Conservation (phyloP, 1,284 basidiomycete species). For the Calocybe gambosa region DNA sequence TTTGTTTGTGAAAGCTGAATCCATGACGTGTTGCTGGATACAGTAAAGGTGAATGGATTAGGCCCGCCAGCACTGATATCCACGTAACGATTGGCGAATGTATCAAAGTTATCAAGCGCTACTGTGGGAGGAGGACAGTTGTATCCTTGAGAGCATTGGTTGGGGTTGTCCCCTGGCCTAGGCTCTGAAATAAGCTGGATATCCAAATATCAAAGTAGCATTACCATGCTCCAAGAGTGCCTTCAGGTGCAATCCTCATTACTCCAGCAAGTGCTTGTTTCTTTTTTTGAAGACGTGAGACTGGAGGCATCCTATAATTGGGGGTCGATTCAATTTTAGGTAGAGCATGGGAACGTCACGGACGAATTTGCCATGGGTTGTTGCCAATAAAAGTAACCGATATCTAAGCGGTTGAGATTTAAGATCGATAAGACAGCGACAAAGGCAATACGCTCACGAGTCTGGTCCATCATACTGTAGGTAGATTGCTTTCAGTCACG, state of each 20-base stretch:
- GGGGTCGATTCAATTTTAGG: constrained; percentile 24
- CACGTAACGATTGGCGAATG: constrained; percentile 47
- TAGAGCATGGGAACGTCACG: constrained; percentile 14
- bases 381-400: constrained; percentile 67
- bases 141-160: constrained; percentile 37
- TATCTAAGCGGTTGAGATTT: constrained; percentile 44
- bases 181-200: background rate
- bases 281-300: constrained; percentile 49
- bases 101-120: constrained; percentile 49
- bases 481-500: constrained; percentile 2
- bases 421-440: constrained; percentile 16
- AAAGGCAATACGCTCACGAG: constrained; percentile 29
- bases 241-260: constrained; percentile 59
- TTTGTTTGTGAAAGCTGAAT: constrained; percentile 38
- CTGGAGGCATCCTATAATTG: constrained; percentile 45
- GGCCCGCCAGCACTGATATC: constrained; percentile 61
- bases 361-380: constrained; percentile 59
- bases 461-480: constrained; percentile 63
- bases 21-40: constrained; percentile 48
- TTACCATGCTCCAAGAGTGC: constrained; percentile 52
- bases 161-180: constrained; percentile 58
- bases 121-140: constrained; percentile 46
- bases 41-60: constrained; percentile 49
- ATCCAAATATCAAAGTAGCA: background rate
- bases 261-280: constrained; percentile 53